Base-by-base conservation (phyloP, 2,329 filamentous ascomycete genomes). In the Epichloe sylvatica region DNA sequence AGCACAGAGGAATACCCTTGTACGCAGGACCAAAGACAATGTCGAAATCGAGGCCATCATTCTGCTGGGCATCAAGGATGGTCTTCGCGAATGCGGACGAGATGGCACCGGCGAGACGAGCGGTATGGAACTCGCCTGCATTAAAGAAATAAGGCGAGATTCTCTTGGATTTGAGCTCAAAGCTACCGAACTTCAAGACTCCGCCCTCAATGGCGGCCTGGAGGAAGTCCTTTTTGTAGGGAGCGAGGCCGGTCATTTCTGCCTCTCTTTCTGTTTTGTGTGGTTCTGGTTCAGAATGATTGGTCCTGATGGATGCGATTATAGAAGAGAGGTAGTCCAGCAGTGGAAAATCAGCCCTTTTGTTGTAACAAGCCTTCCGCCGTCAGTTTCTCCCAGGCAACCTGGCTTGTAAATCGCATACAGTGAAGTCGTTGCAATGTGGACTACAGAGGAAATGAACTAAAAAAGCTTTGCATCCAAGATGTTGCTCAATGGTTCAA, bases 61-160 rank as follows among this genome's bases (percentile, higher is more conserved):
- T 60, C 42, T 65, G 58, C 57, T 69, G 67, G 19, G 72, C 70
- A 45, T 74, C 66, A 55, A 73, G 69, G 59, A 84, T 79, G 50
- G 79, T 75, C 56, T 76, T 68, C 41, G 91, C 91, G 67, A 91
- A 97, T 52, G 91, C 89, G 39, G 80, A 77, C 47, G 84, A 79
- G 57, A 95, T 86, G 50, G 88, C 80, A 54, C 77, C 78, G 55
- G 94, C 80, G 33, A 95, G 78, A 54, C 82, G 76, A 21, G 84
- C 84, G 47, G 82, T 83, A 74, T 92, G 88, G 70, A 97, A 94
- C 60, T 86, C 80, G 52, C 90, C 89, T 44, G 90, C 89, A 68
- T 95, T 96, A 81, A 97, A 94, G 75, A 97, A 97, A 77, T 97
- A 97, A 40, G 92, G 92, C 12, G 89, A 95, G 60, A 75, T 75